Conservation (phyloP, 1,284 basidiomycete genomes). For the Leucoagaricus sp. region DNA sequence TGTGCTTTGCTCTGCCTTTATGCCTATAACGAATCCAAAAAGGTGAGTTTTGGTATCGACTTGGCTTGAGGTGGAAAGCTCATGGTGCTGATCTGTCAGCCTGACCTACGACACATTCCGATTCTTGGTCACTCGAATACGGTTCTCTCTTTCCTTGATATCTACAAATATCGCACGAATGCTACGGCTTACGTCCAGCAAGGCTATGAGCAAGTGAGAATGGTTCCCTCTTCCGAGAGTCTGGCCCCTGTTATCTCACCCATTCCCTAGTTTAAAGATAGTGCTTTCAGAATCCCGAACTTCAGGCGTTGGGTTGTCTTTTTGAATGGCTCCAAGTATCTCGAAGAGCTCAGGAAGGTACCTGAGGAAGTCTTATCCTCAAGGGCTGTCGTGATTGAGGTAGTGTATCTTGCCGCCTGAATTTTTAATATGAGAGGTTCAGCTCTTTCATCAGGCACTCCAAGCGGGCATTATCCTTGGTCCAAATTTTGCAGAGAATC, state of each 20-base stretch:
- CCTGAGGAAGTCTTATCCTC: constrained; percentile 15
- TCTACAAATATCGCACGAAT: background rate
- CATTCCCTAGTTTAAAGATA: constrained; percentile 9
- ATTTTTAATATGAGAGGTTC: too few species aligned
- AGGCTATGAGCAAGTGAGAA: constrained; percentile 6
- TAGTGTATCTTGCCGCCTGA: background rate
- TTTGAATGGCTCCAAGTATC: constrained; percentile 6
- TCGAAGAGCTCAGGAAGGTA: constrained; percentile 18
- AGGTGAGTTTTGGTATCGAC: background rate
- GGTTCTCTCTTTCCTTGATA: constrained; percentile 9
- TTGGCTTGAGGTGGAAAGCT: background rate
- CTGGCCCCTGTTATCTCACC: background rate
- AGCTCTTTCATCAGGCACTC: background rate
- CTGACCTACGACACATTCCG: constrained; percentile 11
- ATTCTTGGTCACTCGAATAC: constrained; percentile 9
- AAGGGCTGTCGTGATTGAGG: constrained; percentile 6
- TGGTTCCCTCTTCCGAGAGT: background rate
- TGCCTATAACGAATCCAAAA: constrained; percentile 1
- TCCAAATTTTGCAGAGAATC: constrained; percentile 8
- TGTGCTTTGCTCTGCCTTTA: background rate
- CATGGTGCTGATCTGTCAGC: background rate
- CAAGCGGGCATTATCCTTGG: constrained; percentile 4
- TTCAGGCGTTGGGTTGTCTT: constrained; percentile 16
- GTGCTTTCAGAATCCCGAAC: constrained; percentile 16
- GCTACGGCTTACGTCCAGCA: background rate